These are phyloP conservation scores for Fraxinus xanthoxyloides DNA, from an alignment of 305 asterid species.

Conservation along the genomic window DNA sequence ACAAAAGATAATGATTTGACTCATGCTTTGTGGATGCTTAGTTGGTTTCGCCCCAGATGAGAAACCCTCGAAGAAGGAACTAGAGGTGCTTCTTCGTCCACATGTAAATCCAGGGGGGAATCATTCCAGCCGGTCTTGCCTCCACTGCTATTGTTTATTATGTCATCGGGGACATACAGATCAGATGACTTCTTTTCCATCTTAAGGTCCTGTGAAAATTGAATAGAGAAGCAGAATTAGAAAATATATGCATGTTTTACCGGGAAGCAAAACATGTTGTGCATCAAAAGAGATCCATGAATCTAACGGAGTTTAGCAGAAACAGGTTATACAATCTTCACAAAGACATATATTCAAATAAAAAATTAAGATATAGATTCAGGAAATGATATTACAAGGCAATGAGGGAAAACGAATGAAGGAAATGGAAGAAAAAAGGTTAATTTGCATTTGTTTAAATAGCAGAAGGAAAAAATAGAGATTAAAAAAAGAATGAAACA, in stretches of 20 bases:
- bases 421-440: background rate
- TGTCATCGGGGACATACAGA: conserved; percentile 35
- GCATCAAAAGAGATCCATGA: background rate
- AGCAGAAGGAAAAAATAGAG: background rate
- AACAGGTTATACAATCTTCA: background rate
- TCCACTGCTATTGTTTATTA: conserved; percentile 26
- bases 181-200: conserved; percentile 43
- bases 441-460: background rate
- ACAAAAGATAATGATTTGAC: background rate
- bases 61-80: conserved; percentile 33
- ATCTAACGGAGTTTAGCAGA: background rate
- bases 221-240: background rate
- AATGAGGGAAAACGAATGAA: background rate
- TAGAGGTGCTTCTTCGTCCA: conserved; percentile 51
- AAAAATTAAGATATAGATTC: background rate
- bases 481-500: background rate
- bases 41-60: conserved; percentile 48
- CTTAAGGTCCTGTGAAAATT: conserved; percentile 16
- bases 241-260: background rate
- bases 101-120: conserved; percentile 24
- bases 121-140: conserved; percentile 33
- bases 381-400: background rate
- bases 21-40: conserved; percentile 21
- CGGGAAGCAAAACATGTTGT: background rate
- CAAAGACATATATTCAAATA: background rate